Evolutionary conservation across 2,329 filamentous ascomycete species (phyloP).

Genomic region (Epichloe coenophiala): DNA sequence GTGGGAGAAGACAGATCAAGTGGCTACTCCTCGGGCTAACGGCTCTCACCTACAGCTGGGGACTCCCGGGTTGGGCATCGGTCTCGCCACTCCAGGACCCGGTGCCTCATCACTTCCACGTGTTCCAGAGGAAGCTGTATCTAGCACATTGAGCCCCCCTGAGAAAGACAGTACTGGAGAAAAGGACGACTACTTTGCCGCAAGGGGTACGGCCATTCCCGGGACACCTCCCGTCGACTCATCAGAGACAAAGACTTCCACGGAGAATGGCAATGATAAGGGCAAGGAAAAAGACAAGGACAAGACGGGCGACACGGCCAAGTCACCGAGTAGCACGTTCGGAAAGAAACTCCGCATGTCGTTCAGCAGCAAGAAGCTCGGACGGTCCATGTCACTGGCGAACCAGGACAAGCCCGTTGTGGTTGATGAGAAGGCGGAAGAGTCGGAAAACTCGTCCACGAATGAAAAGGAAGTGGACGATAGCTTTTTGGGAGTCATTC

Average conservation of each 20-base stretch:
- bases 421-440: conserved; percentile 63
- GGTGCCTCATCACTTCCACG: conserved; percentile 25
- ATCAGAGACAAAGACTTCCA: conserved; percentile 35
- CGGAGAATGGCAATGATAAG: conserved; percentile 33
- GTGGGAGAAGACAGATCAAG: conserved; percentile 30
- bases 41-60: conserved; percentile 46
- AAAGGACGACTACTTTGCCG: conserved; percentile 66
- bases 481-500: conserved; percentile 57
- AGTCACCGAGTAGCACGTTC: conserved; percentile 51
- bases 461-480: conserved; percentile 65
- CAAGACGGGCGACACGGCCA: conserved; percentile 36
- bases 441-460: conserved; percentile 48
- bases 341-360: conserved; percentile 78
- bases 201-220: conserved; percentile 21
- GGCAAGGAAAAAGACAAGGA: conserved; percentile 30
- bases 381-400: conserved; percentile 45
- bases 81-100: conserved; percentile 53
- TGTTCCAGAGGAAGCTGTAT: conserved; percentile 32
- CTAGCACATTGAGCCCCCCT: conserved; percentile 31
- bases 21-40: conserved; percentile 51
- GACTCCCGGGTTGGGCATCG: conserved; percentile 69
- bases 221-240: conserved; percentile 20
- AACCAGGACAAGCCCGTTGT: conserved; percentile 58
- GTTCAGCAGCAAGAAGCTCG: conserved; percentile 74
- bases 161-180: conserved; percentile 52